Percentiles rank a stretch among this genome's conserved stretches.
Conservation (phyloP, 1,139 yeast species). For the Geotrichum macrosporum region DNA sequence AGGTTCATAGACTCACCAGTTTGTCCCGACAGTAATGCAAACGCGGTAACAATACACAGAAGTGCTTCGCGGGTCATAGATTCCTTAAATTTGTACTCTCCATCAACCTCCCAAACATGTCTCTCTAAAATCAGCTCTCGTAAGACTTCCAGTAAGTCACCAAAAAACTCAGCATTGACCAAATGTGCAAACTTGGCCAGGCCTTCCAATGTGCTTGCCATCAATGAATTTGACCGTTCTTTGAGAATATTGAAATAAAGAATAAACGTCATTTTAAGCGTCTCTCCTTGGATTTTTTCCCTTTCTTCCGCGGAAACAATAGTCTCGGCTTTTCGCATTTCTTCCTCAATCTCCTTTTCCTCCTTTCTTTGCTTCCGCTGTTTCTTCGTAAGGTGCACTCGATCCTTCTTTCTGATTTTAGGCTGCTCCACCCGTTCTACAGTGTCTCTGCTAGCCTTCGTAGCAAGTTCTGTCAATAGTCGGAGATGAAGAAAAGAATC, state of each 20-base stretch:
- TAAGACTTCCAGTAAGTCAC: slow-evolving; percentile 85
- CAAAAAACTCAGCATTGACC: slow-evolving; percentile 86
- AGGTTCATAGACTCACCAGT: slow-evolving; percentile 45
- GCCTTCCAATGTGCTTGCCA: slow-evolving; percentile 89
- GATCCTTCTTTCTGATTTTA: slow-evolving; percentile 72
- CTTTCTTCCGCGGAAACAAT: slow-evolving; percentile 83
- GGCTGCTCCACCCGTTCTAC: slow-evolving; percentile 45
- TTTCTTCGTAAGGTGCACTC: slow-evolving; percentile 83
- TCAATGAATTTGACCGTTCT: slow-evolving; percentile 57
- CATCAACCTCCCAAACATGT: slow-evolving; percentile 38
- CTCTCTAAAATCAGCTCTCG: slow-evolving; percentile 65
- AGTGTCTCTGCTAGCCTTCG: slow-evolving; percentile 56
- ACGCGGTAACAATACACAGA: slow-evolving; percentile 83
- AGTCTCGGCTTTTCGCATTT: slow-evolving; percentile 79
- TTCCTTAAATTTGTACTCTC: slow-evolving; percentile 39
- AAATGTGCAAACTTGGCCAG: slow-evolving; percentile 84
- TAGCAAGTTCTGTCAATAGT: slow-evolving; percentile 64
- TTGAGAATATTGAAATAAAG: slow-evolving; percentile 74
- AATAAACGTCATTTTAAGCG: slow-evolving; percentile 65
- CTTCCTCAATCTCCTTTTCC: slow-evolving; percentile 80
- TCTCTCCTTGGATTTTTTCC: slow-evolving; percentile 78
- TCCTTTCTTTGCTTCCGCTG: slow-evolving; percentile 86
- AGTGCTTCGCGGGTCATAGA: slow-evolving; percentile 62
- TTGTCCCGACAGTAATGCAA: slow-evolving; percentile 76
- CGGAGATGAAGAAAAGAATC: slow-evolving; percentile 69